Conservation (phyloP, 2,329 filamentous ascomycete species). For the Sporothrix pallida region DNA sequence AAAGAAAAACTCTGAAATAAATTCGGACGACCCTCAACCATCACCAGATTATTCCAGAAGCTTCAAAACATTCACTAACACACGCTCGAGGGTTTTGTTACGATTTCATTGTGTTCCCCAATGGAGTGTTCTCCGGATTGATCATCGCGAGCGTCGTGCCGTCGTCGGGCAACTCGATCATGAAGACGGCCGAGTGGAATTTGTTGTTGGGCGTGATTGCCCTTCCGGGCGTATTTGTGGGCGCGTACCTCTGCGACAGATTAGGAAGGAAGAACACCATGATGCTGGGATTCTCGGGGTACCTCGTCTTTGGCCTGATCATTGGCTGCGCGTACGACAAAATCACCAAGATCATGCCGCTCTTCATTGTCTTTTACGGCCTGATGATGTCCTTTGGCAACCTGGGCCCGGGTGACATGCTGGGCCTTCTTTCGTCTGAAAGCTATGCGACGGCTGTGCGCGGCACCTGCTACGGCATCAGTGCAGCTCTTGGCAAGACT, state of each 20-base stretch:
- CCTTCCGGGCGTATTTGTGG: constrained; percentile 37
- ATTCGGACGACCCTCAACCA: background rate
- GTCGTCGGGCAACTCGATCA: constrained; percentile 35
- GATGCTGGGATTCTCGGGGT: constrained; percentile 38
- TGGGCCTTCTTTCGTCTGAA: constrained; percentile 57
- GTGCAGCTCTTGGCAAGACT: constrained; percentile 57
- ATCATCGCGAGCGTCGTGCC: constrained; percentile 49
- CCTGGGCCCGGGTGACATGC: constrained; percentile 55
- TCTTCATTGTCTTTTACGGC: constrained; percentile 59
- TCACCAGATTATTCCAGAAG: background rate
- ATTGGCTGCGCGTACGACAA: constrained; percentile 46
- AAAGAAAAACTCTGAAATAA: too few species aligned
- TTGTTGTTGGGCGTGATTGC: constrained; percentile 42
- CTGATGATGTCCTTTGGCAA: constrained; percentile 56
- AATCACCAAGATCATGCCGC: constrained; percentile 54
- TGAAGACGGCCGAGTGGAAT: constrained; percentile 41
- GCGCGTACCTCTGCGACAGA: constrained; percentile 37
- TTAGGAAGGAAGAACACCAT: constrained; percentile 41
- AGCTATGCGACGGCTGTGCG: constrained; percentile 57
- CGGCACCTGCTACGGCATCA: constrained; percentile 57
- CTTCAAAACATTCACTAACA: background rate
- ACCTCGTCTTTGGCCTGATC: constrained; percentile 41
- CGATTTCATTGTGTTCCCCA: constrained; percentile 61
- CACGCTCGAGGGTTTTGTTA: constrained; percentile 54
- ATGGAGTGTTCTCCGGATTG: constrained; percentile 61